Percentiles rank a stretch among this genome's conserved stretches.
These are phyloP conservation scores for Aulographum hederae DNA, from an alignment of 2,329 filamentous ascomycete species.

Conservation along the genomic window DNA sequence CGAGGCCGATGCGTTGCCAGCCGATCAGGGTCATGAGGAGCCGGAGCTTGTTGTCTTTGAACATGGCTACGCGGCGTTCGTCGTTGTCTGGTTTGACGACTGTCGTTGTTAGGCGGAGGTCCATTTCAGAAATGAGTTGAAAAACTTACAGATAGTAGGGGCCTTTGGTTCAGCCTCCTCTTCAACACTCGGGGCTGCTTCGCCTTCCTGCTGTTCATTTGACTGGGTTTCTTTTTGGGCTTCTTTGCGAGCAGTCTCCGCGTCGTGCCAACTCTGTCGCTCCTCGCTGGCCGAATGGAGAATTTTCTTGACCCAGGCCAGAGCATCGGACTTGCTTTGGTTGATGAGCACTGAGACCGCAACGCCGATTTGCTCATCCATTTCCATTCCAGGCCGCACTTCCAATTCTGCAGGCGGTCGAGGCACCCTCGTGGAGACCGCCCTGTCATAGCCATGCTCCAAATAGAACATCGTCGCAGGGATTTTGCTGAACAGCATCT, in stretches of 20 bases:
- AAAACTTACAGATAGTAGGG: neutral
- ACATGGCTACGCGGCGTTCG: conserved; percentile 53
- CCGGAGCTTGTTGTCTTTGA: conserved; percentile 75
- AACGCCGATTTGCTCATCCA: conserved; percentile 53
- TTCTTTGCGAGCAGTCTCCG: conserved; percentile 40
- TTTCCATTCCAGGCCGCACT: conserved; percentile 53
- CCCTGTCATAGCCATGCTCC: conserved; percentile 77
- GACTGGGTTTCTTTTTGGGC: conserved; percentile 14
- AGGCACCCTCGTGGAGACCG: conserved; percentile 44
- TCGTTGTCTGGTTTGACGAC: conserved; percentile 32
- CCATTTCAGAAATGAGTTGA: neutral
- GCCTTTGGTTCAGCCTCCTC: neutral
- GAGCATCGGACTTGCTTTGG: conserved; percentile 53
- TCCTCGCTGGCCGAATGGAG: conserved; percentile 52
- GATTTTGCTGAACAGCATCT: conserved; percentile 90
- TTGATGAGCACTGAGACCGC: conserved; percentile 65
- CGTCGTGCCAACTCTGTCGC: conserved; percentile 59
- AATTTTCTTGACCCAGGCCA: conserved; percentile 67
- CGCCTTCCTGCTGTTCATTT: conserved; percentile 5
- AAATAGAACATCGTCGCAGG: conserved; percentile 68
- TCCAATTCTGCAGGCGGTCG: conserved; percentile 66
- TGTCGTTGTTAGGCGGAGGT: neutral
- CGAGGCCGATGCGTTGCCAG: conserved; percentile 43
- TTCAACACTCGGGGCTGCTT: neutral
- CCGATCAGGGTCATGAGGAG: conserved; percentile 65